Conservation (phyloP, 192 early-diverging fungal species). For the Entophlyctis luteolus region DNA sequence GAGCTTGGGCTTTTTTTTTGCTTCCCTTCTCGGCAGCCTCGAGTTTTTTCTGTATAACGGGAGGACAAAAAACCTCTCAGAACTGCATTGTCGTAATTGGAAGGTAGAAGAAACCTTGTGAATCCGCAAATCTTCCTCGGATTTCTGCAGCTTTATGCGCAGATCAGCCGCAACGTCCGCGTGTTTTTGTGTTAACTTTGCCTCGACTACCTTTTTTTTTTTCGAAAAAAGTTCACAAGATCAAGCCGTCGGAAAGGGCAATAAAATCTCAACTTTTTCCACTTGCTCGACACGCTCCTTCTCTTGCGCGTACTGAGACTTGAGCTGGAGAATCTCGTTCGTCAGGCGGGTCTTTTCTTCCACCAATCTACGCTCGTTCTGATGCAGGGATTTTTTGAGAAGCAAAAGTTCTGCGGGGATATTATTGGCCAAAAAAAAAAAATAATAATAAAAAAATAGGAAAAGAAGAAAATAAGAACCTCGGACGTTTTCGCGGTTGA, state of each 20-base stretch:
- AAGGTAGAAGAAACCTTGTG: conserved; percentile 26
- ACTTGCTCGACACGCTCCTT: conserved; percentile 31
- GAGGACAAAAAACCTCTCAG: too few relatives aligned
- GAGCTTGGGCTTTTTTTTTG: conserved; percentile 26
- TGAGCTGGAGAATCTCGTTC: conserved; percentile 28
- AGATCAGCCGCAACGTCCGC: conserved; percentile 38
- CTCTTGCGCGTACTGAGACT: conserved; percentile 24
- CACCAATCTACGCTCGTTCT: conserved; percentile 39
- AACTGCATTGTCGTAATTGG: neutral
- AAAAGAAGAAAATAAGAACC: conserved; percentile 22
- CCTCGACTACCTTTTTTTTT: conserved; percentile 39
- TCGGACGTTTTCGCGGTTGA: conserved; percentile 48
- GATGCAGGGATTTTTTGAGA: conserved; percentile 43
- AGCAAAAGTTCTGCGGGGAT: conserved; percentile 44
- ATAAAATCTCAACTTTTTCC: conserved; percentile 36
- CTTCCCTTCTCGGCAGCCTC: conserved; percentile 27
- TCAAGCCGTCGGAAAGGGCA: neutral
- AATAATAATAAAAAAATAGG: neutral
- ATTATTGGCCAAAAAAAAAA: neutral
- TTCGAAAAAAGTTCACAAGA: neutral
- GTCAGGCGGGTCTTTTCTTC: conserved; percentile 47
- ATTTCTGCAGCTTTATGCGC: conserved; percentile 27
- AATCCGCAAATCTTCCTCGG: conserved; percentile 33
- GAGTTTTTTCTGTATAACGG: conserved; percentile 12
- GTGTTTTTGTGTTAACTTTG: conserved; percentile 35